Conservation (phyloP, 306 rosid species). For the Vigna nakashimae region DNA sequence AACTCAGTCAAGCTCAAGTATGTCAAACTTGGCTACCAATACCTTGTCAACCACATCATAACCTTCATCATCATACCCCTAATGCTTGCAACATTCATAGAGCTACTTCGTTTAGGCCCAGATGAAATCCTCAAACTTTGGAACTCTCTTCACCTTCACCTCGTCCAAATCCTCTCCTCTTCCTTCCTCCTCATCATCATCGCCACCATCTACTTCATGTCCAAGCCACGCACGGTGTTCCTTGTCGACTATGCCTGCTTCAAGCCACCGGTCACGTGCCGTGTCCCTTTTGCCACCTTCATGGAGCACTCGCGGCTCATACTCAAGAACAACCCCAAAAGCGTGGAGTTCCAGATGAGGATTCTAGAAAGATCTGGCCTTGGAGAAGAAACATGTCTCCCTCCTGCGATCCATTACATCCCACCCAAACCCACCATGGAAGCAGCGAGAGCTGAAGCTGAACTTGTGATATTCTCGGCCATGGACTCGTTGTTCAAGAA, state of each 20-base stretch:
- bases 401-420: conserved; percentile 76
- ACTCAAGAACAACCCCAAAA: conserved; percentile 70
- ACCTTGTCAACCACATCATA: conserved; percentile 75
- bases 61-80: conserved; percentile 68
- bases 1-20: conserved; percentile 79
- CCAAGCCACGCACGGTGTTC: conserved; percentile 72
- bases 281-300: conserved; percentile 88
- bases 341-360: conserved; percentile 84
- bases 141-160: conserved; percentile 62
- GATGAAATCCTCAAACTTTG: conserved; percentile 59
- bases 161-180: conserved; percentile 64
- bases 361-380: conserved; percentile 84
- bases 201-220: conserved; percentile 73
- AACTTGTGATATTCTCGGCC: conserved; percentile 78
- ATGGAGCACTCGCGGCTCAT: conserved; percentile 84
- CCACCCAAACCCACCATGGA: conserved; percentile 85
- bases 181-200: conserved; percentile 64
- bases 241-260: conserved; percentile 81
- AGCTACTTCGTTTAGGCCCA: conserved; percentile 71
- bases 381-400: conserved; percentile 78
- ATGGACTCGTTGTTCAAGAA: conserved; percentile 62
- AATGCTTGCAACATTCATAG: conserved; percentile 47
- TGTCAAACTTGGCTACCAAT: conserved; percentile 81
- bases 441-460: conserved; percentile 72
- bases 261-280: conserved; percentile 82